These are phyloP conservation scores for Talaromyces sp. DNA, from an alignment of 2,329 filamentous ascomycete genomes.

Conservation along the genomic window DNA sequence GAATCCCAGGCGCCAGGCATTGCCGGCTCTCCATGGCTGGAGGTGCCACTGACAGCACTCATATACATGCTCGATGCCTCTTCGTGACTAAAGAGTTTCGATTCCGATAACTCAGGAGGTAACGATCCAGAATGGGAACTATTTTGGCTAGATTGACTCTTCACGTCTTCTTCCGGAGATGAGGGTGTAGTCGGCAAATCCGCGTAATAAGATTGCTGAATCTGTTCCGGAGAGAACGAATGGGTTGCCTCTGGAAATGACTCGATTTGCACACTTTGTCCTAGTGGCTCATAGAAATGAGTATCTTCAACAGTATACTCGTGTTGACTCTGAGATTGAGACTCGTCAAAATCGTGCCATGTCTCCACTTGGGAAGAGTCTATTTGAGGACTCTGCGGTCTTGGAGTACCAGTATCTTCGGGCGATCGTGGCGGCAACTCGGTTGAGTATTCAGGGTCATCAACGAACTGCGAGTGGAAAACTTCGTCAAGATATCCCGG, in stretches of 20 bases:
- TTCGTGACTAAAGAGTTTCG: constrained; percentile 47
- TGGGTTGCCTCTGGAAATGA: not conserved
- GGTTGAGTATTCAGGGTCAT: constrained; percentile 29
- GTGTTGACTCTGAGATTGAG: not conserved
- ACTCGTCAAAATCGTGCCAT: constrained; percentile 12
- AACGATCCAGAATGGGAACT: constrained; percentile 23
- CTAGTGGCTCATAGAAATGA: not conserved
- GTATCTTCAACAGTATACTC: not conserved
- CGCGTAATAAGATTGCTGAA: constrained; percentile 5
- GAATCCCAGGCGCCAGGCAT: constrained; percentile 46
- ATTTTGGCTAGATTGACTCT: constrained; percentile 21
- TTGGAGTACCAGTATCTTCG: constrained; percentile 21
- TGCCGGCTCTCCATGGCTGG: constrained; percentile 28
- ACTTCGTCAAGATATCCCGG: constrained; percentile 39
- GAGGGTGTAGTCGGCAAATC: not conserved
- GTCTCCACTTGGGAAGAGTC: constrained; percentile 12
- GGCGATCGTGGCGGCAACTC: constrained; percentile 17
- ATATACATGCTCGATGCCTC: constrained; percentile 53
- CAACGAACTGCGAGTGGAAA: constrained; percentile 34
- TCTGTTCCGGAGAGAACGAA: not conserved
- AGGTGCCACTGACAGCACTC: constrained; percentile 53
- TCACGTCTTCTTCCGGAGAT: not conserved
- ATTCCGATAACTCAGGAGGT: constrained; percentile 42
- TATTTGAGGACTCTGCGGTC: constrained; percentile 21
- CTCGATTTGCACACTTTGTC: not conserved